A percentile compares a stretch with the other conserved stretches of the same genome.
Evolutionary conservation across 2,329 filamentous ascomycete genomes (phyloP).

Genomic region (Trichoderma gracile): DNA sequence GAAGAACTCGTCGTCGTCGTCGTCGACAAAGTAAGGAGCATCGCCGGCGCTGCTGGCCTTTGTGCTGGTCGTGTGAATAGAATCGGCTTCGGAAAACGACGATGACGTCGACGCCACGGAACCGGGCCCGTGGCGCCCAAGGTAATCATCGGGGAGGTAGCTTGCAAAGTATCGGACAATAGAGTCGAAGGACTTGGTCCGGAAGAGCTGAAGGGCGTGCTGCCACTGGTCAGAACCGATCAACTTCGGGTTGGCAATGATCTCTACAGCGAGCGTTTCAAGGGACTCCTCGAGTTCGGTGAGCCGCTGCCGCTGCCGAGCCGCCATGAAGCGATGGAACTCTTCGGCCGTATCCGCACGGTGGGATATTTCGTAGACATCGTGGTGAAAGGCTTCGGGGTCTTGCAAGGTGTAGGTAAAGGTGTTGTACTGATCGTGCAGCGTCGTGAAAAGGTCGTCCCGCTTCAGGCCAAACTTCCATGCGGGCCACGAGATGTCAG

Average conservation of each 20-base stretch:
- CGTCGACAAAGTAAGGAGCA: slow-evolving; percentile 44
- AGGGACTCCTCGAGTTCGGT: slow-evolving; percentile 57
- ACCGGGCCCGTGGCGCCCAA: slow-evolving; percentile 42
- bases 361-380: slow-evolving; percentile 60
- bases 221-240: slow-evolving; percentile 62
- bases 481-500: slow-evolving; percentile 55
- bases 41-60: slow-evolving; percentile 44
- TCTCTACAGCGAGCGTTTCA: slow-evolving; percentile 60
- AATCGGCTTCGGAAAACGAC: slow-evolving; percentile 43
- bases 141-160: slow-evolving; percentile 55
- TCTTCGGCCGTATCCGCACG: slow-evolving; percentile 52
- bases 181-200: slow-evolving; percentile 59
- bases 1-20: slow-evolving; percentile 45
- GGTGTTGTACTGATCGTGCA: slow-evolving; percentile 63
- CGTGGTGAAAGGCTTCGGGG: slow-evolving; percentile 61
- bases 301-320: slow-evolving; percentile 56
- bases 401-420: slow-evolving; percentile 58
- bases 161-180: slow-evolving; percentile 61
- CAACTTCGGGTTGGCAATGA: slow-evolving; percentile 59
- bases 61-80: slow-evolving; percentile 42
- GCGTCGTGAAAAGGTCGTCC: slow-evolving; percentile 57
- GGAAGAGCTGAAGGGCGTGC: slow-evolving; percentile 59
- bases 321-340: slow-evolving; percentile 56
- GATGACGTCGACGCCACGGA: slow-evolving; percentile 42
- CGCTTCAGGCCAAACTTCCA: slow-evolving; percentile 66